Conservation (phyloP, 805 yeast genomes). For the Wickerhamiella spandovensis region DNA sequence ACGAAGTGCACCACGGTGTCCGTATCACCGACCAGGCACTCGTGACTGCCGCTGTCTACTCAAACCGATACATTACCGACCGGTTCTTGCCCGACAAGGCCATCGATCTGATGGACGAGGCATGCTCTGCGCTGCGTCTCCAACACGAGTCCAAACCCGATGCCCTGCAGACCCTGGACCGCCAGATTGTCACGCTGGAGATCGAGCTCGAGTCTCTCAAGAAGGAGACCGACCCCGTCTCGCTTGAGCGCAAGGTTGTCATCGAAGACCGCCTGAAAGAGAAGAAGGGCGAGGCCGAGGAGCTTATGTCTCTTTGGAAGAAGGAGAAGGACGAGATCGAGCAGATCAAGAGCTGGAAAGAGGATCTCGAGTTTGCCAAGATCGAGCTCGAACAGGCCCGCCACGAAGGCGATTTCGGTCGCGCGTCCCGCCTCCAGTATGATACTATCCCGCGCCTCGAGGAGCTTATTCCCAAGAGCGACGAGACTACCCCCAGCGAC, state of each 20-base stretch:
- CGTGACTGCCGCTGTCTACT: constrained; percentile 83
- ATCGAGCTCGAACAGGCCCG: constrained; percentile 71
- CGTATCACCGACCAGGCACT: constrained; percentile 83
- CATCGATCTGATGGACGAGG: constrained; percentile 91
- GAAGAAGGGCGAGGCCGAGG: constrained; percentile 50
- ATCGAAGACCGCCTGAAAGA: constrained; percentile 52
- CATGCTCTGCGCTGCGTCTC: constrained; percentile 84
- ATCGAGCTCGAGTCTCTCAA: constrained; percentile 88
- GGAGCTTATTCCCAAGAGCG: constrained; percentile 38
- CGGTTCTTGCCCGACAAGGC: constrained; percentile 92
- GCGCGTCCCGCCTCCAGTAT: constrained; percentile 82
- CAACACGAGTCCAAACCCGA: constrained; percentile 98
- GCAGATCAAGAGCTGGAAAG: constrained; percentile 62
- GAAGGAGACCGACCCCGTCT: constrained; percentile 80
- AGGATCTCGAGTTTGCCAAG: constrained; percentile 71
- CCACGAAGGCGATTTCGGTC: constrained; percentile 73
- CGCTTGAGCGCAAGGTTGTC: constrained; percentile 63
- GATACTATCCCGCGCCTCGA: constrained; percentile 74
- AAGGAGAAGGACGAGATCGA: constrained; percentile 66
- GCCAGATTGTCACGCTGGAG: constrained; percentile 83
- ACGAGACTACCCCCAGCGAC: constrained; percentile 21
- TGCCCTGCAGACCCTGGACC: constrained; percentile 75
- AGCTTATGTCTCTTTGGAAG: constrained; percentile 79
- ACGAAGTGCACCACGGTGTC: constrained; percentile 97
- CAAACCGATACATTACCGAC: constrained; percentile 84